phyloP scores from a whole-genome alignment of 345 rosid genomes.

The Aethionema arabicum region DNA sequence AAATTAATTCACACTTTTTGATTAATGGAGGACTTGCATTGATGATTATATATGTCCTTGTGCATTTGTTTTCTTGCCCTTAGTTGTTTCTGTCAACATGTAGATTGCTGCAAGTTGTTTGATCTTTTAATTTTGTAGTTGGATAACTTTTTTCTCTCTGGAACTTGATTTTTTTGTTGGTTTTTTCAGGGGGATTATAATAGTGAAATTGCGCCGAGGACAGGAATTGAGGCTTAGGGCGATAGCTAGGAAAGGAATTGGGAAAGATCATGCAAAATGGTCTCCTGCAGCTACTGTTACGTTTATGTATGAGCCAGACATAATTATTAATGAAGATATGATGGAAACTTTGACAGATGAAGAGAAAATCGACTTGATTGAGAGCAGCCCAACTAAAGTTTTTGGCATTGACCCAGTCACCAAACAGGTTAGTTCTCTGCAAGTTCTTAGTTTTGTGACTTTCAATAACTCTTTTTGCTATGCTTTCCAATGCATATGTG shows the following conservation, averaged over 20 bases:
- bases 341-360: constrained; percentile 72
- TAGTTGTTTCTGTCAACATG: too few species aligned
- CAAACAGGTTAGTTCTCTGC: constrained; percentile 51
- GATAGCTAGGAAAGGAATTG: constrained; percentile 94
- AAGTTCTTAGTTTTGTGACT: constrained; percentile 14
- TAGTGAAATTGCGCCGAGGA: constrained; percentile 84
- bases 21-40: too few species aligned
- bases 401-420: constrained; percentile 66
- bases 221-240: constrained; percentile 89
- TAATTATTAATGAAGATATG: constrained; percentile 81
- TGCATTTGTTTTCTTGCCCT: background rate
- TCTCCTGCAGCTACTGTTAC: constrained; percentile 99
- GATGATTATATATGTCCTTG: background rate
- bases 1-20: too few species aligned
- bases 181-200: constrained; percentile 69
- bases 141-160: background rate
- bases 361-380: constrained; percentile 70
- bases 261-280: constrained; percentile 98
- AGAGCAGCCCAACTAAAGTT: constrained; percentile 90
- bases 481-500: background rate
- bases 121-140: background rate
- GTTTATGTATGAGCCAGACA: constrained; percentile 94
- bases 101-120: background rate
- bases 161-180: background rate
- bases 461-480: background rate